These are phyloP conservation scores for Fusarium tuaranense DNA, from an alignment of 2,329 filamentous ascomycete species.

Conservation along the genomic window DNA sequence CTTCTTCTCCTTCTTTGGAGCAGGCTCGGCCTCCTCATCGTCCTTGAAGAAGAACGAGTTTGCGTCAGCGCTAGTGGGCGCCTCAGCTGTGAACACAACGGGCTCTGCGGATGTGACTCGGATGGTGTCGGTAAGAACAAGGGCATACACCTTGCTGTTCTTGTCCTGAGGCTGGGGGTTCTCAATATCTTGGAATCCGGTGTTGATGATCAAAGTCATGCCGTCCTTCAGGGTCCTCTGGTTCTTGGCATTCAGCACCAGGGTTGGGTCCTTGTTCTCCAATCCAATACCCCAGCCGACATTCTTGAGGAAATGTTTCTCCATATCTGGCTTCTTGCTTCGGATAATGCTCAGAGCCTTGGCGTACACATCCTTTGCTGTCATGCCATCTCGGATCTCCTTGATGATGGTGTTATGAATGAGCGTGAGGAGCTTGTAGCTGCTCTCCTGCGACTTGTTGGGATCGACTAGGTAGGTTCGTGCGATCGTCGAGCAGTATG, in stretches of 20 bases:
- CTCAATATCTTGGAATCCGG: constrained; percentile 89
- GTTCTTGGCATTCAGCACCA: constrained; percentile 91
- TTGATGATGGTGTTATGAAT: constrained; percentile 93
- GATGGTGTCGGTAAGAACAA: constrained; percentile 93
- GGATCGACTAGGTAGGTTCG: constrained; percentile 97
- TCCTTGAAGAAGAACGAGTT: constrained; percentile 99
- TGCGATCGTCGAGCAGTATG: constrained; percentile 91
- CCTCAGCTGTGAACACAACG: constrained; percentile 93
- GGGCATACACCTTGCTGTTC: constrained; percentile 87
- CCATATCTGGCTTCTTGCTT: constrained; percentile 92
- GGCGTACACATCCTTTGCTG: constrained; percentile 89
- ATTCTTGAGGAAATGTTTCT: constrained; percentile 94
- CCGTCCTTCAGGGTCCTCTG: constrained; percentile 87
- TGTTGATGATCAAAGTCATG: constrained; percentile 94
- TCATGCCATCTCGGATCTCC: constrained; percentile 86
- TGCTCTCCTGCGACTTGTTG: constrained; percentile 93
- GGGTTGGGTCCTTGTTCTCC: constrained; percentile 85
- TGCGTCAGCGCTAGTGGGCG: constrained; percentile 89
- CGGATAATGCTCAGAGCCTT: constrained; percentile 86
- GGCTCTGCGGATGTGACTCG: constrained; percentile 84
- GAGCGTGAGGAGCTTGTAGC: constrained; percentile 88
- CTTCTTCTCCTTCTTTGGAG: constrained; percentile 92
- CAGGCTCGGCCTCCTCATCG: constrained; percentile 86
- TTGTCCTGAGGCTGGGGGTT: constrained; percentile 91
- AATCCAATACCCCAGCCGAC: constrained; percentile 94